A percentile compares a stretch with the other conserved stretches of the same genome.
Evolutionary conservation across 2,329 filamentous ascomycete species (phyloP).

Genomic region (Alternaria arborescens): DNA sequence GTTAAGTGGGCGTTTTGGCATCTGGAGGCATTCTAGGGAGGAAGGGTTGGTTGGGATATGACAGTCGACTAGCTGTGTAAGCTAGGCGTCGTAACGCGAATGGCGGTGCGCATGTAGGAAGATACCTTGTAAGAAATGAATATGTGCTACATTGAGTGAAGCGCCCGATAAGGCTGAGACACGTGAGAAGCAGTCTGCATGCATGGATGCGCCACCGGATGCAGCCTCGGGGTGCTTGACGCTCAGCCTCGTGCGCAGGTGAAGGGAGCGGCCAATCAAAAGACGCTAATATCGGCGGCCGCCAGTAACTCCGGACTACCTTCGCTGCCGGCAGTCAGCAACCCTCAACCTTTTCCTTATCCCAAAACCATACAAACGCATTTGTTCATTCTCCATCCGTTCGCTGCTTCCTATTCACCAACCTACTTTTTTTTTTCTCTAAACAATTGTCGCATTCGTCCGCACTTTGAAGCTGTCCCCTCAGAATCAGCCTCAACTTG

Average conservation of each 20-base stretch:
- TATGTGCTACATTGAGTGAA: neutral
- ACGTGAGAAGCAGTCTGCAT: constrained; percentile 7
- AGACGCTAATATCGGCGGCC: constrained; percentile 4
- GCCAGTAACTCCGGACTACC: constrained; percentile 18
- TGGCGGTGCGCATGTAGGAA: neutral
- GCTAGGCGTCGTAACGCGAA: neutral
- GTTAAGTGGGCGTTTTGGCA: constrained; percentile 14
- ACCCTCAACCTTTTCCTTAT: constrained; percentile 9
- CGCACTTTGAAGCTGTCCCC: neutral
- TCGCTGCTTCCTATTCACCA: constrained; percentile 3
- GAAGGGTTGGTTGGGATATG: neutral
- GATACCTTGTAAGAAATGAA: constrained; percentile 3
- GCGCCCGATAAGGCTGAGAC: constrained; percentile 7
- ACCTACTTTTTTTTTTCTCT: neutral
- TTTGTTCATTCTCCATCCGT: constrained; percentile 18
- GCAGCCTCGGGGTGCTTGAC: neutral
- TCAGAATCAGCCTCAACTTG: neutral
- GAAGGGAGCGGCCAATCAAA: constrained; percentile 4
- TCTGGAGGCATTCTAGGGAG: constrained; percentile 3
- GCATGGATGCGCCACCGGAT: constrained; percentile 11
- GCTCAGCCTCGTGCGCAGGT: neutral
- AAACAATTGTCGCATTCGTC: neutral
- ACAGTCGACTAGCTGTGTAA: neutral
- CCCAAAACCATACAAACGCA: neutral
- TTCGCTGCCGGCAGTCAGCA: constrained; percentile 1